These are phyloP conservation scores for Hymenoscyphus infarciens DNA, from an alignment of 2,329 filamentous ascomycete species.

Conservation along the genomic window DNA sequence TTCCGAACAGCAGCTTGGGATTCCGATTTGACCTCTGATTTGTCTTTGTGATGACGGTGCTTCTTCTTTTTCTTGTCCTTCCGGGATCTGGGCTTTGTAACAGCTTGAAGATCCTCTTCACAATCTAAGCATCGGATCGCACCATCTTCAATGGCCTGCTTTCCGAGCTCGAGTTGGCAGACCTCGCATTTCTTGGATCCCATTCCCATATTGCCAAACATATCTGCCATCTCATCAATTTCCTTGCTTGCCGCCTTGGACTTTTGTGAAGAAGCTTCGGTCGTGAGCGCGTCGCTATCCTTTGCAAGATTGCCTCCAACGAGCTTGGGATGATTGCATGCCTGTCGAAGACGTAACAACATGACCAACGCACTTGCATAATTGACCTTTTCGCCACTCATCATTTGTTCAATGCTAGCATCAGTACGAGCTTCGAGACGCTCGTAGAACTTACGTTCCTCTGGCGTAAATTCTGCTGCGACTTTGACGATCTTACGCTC, in stretches of 20 bases:
- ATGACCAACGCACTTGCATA: constrained; percentile 93
- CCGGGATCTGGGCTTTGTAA: constrained; percentile 35
- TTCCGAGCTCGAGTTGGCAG: constrained; percentile 33
- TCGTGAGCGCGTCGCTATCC: constrained; percentile 79
- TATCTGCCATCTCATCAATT: constrained; percentile 77
- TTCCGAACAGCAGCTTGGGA: constrained; percentile 43
- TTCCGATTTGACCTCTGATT: constrained; percentile 28
- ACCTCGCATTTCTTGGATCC: constrained; percentile 36
- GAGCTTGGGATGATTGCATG: constrained; percentile 90
- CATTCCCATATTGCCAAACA: constrained; percentile 75
- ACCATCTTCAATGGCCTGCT: constrained; percentile 38
- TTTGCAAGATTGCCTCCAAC: constrained; percentile 81
- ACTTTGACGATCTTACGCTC: constrained; percentile 84
- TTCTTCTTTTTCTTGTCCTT: constrained; percentile 37
- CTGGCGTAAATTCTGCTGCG: constrained; percentile 70
- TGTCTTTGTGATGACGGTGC: constrained; percentile 22
- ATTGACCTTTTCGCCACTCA: constrained; percentile 73
- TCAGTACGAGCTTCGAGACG: constrained; percentile 81
- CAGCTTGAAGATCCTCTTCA: constrained; percentile 57
- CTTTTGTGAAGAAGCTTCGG: constrained; percentile 48
- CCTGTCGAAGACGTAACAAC: constrained; percentile 84
- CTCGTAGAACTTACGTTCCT: constrained; percentile 83
- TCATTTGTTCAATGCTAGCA: constrained; percentile 82
- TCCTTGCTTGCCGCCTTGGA: constrained; percentile 47
- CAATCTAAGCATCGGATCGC: constrained; percentile 69